phyloP scores from a whole-genome alignment of 345 rosid genomes.

The Eucalyptus erythrocorys region DNA sequence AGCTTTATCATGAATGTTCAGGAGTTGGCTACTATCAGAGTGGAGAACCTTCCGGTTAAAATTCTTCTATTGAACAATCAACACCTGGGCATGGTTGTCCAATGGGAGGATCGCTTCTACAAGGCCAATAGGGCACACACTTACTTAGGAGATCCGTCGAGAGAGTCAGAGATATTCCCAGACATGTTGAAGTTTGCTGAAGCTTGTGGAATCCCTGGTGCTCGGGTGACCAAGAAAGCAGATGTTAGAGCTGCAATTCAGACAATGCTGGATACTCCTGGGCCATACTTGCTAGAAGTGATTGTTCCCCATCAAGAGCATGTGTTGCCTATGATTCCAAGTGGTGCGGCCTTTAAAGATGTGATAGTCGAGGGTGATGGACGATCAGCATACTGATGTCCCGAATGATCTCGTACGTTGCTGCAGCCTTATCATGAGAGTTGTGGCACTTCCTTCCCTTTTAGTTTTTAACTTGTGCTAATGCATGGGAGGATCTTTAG shows the following conservation, averaged over 20 bases:
- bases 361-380: constrained; percentile 93
- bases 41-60: constrained; percentile 86
- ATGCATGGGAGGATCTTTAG: neutral
- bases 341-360: constrained; percentile 86
- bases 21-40: constrained; percentile 78
- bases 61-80: constrained; percentile 77
- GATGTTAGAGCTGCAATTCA: constrained; percentile 68
- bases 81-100: constrained; percentile 95
- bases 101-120: constrained; percentile 92
- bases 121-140: constrained; percentile 94
- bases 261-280: constrained; percentile 86
- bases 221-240: constrained; percentile 62
- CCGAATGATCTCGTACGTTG: neutral
- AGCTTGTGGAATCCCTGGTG: constrained; percentile 83
- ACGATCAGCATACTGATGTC: constrained; percentile 34
- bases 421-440: neutral
- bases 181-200: constrained; percentile 78
- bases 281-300: constrained; percentile 85
- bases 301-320: constrained; percentile 96
- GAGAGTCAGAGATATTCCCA: constrained; percentile 69
- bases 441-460: neutral
- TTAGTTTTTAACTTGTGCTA: neutral
- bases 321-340: constrained; percentile 96
- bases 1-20: constrained; percentile 96
- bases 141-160: constrained; percentile 69